Evolutionary conservation across 108 stramenopile species (phyloP).

Genomic region (Bacterosira constricta): DNA sequence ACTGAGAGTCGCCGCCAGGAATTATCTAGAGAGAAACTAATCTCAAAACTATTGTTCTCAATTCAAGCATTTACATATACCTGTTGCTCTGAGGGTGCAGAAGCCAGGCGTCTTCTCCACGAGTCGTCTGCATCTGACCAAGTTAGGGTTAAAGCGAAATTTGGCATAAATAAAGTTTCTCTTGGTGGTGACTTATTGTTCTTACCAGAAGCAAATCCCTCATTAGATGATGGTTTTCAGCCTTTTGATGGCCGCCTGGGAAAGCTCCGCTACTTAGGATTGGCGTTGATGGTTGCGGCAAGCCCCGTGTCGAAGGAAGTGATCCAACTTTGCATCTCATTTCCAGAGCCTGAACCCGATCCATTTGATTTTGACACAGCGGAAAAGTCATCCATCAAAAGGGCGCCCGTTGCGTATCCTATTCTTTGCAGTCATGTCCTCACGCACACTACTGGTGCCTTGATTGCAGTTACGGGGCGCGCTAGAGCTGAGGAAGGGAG

Average conservation of each 20-base stretch:
- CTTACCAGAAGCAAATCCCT: constrained; percentile 57
- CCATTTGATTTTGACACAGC: constrained; percentile 34
- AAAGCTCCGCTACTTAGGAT: constrained; percentile 70
- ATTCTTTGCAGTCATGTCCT: constrained; percentile 76
- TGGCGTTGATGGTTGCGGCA: constrained; percentile 78
- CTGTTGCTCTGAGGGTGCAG: constrained; percentile 72
- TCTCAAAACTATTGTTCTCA: constrained; percentile 75
- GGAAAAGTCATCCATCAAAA: constrained; percentile 22
- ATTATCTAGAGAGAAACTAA: constrained; percentile 78
- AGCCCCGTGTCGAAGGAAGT: constrained; percentile 81
- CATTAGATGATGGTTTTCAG: constrained; percentile 70
- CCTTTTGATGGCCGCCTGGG: constrained; percentile 83
- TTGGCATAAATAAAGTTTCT: constrained; percentile 60
- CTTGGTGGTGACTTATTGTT: constrained; percentile 61
- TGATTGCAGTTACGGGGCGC: constrained; percentile 76
- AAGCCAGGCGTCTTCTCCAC: constrained; percentile 55
- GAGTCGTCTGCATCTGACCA: constrained; percentile 16
- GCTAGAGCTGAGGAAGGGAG: constrained; percentile 65
- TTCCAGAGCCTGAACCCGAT: constrained; percentile 53
- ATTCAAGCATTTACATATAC: constrained; percentile 84
- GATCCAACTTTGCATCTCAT: constrained; percentile 75
- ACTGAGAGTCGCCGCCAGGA: constrained; percentile 75
- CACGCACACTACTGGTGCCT: constrained; percentile 78
- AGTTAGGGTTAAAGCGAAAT: constrained; percentile 59
- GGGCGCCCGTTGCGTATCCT: constrained; percentile 80